Percentiles rank a stretch among this genome's conserved stretches.
These are phyloP conservation scores for Anthracocystis walkeri DNA, from an alignment of 1,284 basidiomycete genomes.

Conservation along the genomic window DNA sequence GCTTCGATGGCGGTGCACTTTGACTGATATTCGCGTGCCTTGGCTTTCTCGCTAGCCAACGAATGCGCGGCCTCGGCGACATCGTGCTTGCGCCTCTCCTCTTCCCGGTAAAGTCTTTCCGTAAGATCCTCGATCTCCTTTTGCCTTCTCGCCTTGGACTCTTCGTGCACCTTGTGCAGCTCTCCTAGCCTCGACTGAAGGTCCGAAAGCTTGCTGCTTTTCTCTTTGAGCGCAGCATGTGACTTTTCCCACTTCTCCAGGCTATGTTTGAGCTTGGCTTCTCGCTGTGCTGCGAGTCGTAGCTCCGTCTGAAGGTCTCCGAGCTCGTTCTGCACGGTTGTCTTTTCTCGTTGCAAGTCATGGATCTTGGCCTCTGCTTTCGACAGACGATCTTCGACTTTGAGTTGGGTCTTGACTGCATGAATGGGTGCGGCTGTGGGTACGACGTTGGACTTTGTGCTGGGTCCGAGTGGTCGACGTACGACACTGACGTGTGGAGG, in stretches of 20 bases:
- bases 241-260: slow-evolving; percentile 49
- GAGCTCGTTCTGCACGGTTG: slow-evolving; percentile 31
- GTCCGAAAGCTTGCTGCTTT: slow-evolving; percentile 31
- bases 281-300: slow-evolving; percentile 42
- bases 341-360: slow-evolving; percentile 40
- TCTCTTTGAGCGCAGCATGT: slow-evolving; percentile 42
- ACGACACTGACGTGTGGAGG: slow-evolving; percentile 29
- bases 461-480: slow-evolving; percentile 36
- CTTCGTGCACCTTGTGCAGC: slow-evolving; percentile 45
- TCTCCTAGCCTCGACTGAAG: slow-evolving; percentile 38
- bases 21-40: slow-evolving; percentile 9
- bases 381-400: slow-evolving; percentile 39
- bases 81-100: slow-evolving; percentile 28
- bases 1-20: slow-evolving; percentile 8
- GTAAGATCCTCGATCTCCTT: slow-evolving; percentile 40
- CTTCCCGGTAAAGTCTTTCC: slow-evolving; percentile 24
- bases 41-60: slow-evolving; percentile 15
- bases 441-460: slow-evolving; percentile 33
- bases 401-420: slow-evolving; percentile 24
- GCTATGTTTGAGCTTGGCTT: slow-evolving; percentile 44
- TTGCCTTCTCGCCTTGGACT: slow-evolving; percentile 42
- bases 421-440: slow-evolving; percentile 10
- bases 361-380: slow-evolving; percentile 32
- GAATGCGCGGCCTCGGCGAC: slow-evolving; percentile 21
- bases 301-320: slow-evolving; percentile 51